These are phyloP conservation scores for Didymella keratinophila DNA, from an alignment of 2,329 filamentous ascomycete genomes.

Conservation along the genomic window DNA sequence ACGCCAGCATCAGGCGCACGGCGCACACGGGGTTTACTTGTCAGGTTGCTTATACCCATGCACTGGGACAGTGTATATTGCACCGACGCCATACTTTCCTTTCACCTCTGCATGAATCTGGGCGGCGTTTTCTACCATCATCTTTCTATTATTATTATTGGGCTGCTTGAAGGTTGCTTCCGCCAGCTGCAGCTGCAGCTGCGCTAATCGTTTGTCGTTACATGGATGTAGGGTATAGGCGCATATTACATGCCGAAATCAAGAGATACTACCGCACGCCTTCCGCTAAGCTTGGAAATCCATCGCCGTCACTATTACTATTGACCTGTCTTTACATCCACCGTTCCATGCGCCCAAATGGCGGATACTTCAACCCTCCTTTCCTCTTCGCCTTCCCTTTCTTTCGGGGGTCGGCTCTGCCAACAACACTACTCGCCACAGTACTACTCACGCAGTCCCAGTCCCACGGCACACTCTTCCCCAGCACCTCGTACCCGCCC, in stretches of 20 bases:
- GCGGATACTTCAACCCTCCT: conserved; percentile 36
- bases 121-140: conserved; percentile 5
- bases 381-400: conserved; percentile 15
- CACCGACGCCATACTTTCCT: conserved; percentile 21
- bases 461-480: conserved; percentile 42
- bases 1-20: conserved; percentile 13
- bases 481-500: conserved; percentile 44
- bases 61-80: conserved; percentile 37
- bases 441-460: conserved; percentile 48
- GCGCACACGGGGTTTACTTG: conserved; percentile 6
- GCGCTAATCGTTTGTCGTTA: conserved; percentile 5
- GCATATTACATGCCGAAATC: conserved; percentile 1
- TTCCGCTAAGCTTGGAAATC: too few relatives aligned
- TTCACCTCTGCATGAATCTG: background rate
- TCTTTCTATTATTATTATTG: background rate
- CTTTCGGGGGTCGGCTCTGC: too few relatives aligned
- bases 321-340: conserved; percentile 28
- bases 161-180: conserved; percentile 1
- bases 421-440: conserved; percentile 24
- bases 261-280: conserved; percentile 2
- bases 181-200: conserved; percentile 2
- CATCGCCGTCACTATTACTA: too few relatives aligned
- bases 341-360: conserved; percentile 36
- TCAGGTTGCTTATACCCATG: conserved; percentile 35
- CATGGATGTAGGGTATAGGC: conserved; percentile 1